phyloP scores from a whole-genome alignment of 2,329 filamentous ascomycete species.

The Whalleya microplaca region DNA sequence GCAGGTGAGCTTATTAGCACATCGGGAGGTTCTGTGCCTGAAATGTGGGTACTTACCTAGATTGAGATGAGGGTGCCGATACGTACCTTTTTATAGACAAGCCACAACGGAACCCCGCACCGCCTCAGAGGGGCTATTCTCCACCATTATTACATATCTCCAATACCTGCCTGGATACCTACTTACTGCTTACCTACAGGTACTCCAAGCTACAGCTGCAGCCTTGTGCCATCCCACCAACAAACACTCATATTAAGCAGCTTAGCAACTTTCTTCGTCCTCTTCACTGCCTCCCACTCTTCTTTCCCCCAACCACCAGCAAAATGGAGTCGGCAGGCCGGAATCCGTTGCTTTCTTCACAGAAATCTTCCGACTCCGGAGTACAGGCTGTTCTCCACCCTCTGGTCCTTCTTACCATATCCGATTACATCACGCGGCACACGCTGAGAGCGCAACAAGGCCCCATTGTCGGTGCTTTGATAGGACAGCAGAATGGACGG shows the following conservation, averaged over 20 bases:
- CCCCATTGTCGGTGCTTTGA: constrained; percentile 82
- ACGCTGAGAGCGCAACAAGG: constrained; percentile 75
- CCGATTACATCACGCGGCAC: constrained; percentile 93
- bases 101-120: constrained; percentile 4
- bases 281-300: neutral
- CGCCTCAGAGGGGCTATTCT: constrained; percentile 16
- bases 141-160: no score
- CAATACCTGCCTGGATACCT: no score
- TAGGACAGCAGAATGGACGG: constrained; percentile 89
- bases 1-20: no score
- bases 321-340: constrained; percentile 51
- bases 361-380: constrained; percentile 72
- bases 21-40: neutral
- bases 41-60: neutral
- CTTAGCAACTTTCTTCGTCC: constrained; percentile 2
- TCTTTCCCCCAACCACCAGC: neutral
- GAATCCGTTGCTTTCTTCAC: constrained; percentile 67
- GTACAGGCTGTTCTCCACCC: constrained; percentile 87
- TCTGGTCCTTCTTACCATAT: constrained; percentile 92
- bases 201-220: constrained; percentile 9
- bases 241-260: constrained; percentile 4
- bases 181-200: neutral
- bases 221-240: constrained; percentile 9
- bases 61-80: no score
- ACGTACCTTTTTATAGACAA: constrained; percentile 4